These are phyloP conservation scores for Exserohilum rostratum DNA, from an alignment of 2,329 filamentous ascomycete genomes.

Conservation along the genomic window DNA sequence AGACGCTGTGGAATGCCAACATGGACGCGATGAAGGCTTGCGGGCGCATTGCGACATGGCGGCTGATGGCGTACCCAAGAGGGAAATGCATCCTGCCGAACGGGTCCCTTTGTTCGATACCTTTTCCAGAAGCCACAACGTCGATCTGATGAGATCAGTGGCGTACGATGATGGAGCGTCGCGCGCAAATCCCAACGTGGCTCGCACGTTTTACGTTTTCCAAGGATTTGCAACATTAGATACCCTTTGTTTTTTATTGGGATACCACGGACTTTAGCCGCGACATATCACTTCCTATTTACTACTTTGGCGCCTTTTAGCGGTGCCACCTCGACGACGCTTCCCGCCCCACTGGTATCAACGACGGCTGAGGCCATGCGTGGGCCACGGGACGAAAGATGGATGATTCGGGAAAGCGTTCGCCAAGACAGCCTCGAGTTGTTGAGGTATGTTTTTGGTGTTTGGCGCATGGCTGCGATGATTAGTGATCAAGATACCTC, in stretches of 20 bases:
- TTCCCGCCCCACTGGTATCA: conserved; percentile 2
- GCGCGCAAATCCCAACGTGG: conserved; percentile 40
- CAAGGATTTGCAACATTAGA: conserved; percentile 17
- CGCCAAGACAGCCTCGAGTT: neutral
- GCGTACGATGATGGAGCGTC: conserved; percentile 34
- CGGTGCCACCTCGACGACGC: conserved; percentile 13
- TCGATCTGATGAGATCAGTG: conserved; percentile 45
- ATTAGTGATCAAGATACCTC: conserved; percentile 29
- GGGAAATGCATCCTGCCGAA: conserved; percentile 19
- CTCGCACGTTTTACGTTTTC: conserved; percentile 42
- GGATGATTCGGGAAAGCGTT: conserved; percentile 4
- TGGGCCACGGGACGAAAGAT: neutral
- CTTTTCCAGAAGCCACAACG: conserved; percentile 34
- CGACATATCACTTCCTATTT: conserved; percentile 15
- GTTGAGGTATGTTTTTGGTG: conserved; percentile 9
- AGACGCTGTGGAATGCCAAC: conserved; percentile 10
- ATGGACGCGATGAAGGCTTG: conserved; percentile 11
- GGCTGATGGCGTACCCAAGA: conserved; percentile 18
- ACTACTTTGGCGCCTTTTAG: conserved; percentile 12
- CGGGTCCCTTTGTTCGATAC: conserved; percentile 23
- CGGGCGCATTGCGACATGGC: conserved; percentile 13
- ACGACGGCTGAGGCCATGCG: neutral
- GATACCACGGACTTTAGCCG: conserved; percentile 14
- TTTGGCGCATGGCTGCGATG: conserved; percentile 18
- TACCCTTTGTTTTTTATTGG: conserved; percentile 23